These are phyloP conservation scores for Bryoglossum gracile DNA, from an alignment of 495 filamentous ascomycete species.

Conservation along the genomic window DNA sequence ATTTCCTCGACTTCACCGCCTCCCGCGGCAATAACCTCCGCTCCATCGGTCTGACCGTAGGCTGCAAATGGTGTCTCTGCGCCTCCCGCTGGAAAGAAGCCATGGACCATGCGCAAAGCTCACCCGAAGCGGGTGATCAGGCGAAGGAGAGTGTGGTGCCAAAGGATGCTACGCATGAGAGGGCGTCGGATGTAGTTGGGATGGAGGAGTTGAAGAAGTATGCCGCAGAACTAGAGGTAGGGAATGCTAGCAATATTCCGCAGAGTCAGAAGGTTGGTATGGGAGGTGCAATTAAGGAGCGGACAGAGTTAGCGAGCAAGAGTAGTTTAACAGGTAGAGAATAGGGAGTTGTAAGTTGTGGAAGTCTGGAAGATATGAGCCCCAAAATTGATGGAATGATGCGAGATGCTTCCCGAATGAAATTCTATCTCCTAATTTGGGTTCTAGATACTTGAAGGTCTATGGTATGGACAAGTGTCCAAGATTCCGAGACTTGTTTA, in stretches of 20 bases:
- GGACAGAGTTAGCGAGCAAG: slow-evolving; percentile 7
- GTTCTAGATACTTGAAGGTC: too few relatives aligned
- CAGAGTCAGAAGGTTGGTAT: slow-evolving; percentile 4
- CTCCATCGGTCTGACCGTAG: slow-evolving; percentile 41
- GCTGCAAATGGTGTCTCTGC: slow-evolving; percentile 56
- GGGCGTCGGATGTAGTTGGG: slow-evolving; percentile 36
- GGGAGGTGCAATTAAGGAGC: slow-evolving; percentile 5
- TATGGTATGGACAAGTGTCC: too few relatives aligned
- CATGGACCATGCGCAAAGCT: slow-evolving; percentile 28
- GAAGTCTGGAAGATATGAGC: too few relatives aligned
- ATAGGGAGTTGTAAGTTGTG: too few relatives aligned
- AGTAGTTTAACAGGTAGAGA: too few relatives aligned
- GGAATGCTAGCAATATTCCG: slow-evolving; percentile 12
- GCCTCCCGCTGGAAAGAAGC: slow-evolving; percentile 47
- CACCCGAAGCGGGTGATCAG: slow-evolving; percentile 23
- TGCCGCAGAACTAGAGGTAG: slow-evolving; percentile 30
- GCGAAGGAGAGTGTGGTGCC: slow-evolving; percentile 31
- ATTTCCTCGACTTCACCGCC: slow-evolving; percentile 54
- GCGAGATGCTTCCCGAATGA: too few relatives aligned
- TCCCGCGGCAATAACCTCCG: slow-evolving; percentile 51
- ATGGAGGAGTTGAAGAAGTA: slow-evolving; percentile 40
- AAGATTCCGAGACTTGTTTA: too few relatives aligned
- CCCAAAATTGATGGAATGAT: too few relatives aligned
- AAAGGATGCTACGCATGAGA: slow-evolving; percentile 42
- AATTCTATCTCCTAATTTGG: too few relatives aligned